Conservation (phyloP, 2,329 filamentous ascomycete genomes). For the Cytospora mali region DNA sequence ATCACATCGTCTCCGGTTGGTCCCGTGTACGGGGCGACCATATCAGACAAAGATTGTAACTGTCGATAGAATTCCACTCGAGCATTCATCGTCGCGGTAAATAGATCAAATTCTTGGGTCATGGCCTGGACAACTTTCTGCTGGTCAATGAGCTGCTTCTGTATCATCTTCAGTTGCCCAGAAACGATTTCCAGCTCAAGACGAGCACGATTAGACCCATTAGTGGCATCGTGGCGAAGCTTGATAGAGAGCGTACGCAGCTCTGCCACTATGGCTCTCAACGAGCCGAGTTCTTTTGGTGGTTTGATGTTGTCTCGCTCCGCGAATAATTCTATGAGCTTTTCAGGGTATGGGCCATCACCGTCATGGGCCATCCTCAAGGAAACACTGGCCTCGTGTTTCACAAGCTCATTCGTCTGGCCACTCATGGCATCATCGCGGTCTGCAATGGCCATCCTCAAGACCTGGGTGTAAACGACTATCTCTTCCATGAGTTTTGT, state of each 20-base stretch:
- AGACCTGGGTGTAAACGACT: constrained; percentile 79
- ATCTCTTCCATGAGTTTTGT: constrained; percentile 87
- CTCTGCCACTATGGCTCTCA: constrained; percentile 71
- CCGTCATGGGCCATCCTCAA: constrained; percentile 61
- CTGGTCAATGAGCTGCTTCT: constrained; percentile 55
- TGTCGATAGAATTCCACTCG: constrained; percentile 90
- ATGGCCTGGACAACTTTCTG: constrained; percentile 50
- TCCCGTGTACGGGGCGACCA: constrained; percentile 74
- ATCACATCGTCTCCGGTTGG: constrained; percentile 55
- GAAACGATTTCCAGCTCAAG: constrained; percentile 68
- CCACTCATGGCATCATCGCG: constrained; percentile 77
- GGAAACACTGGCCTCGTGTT: constrained; percentile 69
- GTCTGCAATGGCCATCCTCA: constrained; percentile 77
- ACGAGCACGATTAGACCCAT: constrained; percentile 56
- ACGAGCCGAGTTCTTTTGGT: constrained; percentile 56
- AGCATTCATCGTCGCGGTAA: constrained; percentile 78
- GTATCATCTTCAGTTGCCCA: constrained; percentile 62
- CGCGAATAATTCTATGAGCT: constrained; percentile 54
- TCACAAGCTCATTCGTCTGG: constrained; percentile 72
- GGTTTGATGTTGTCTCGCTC: constrained; percentile 47
- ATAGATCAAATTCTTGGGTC: constrained; percentile 74
- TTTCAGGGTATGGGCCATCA: constrained; percentile 72
- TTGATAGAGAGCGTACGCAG: constrained; percentile 65
- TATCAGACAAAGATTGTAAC: constrained; percentile 88
- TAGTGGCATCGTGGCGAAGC: constrained; percentile 59